These are phyloP conservation scores for Trichosporon sp. DNA, from an alignment of 1,284 basidiomycete genomes.

Conservation along the genomic window DNA sequence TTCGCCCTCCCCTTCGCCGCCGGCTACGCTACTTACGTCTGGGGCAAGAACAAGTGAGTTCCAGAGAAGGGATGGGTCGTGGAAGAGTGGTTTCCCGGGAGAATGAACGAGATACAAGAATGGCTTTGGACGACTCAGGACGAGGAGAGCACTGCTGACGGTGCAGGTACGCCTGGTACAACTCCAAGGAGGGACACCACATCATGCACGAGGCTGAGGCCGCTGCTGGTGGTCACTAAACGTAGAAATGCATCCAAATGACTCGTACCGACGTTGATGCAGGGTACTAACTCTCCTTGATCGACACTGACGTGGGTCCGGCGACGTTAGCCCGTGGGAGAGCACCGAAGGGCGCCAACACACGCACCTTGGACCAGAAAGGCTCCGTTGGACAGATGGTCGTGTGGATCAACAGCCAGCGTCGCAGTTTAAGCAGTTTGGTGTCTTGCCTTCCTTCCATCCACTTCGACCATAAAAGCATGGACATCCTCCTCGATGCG, in stretches of 20 bases:
- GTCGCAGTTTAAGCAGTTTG: neutral
- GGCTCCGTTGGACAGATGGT: neutral
- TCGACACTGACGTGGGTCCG: neutral
- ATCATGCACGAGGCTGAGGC: constrained; percentile 41
- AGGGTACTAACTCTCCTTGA: neutral
- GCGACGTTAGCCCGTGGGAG: neutral
- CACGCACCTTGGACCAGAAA: neutral
- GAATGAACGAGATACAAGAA: neutral
- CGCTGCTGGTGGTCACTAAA: constrained; percentile 38
- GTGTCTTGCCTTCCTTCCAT: neutral
- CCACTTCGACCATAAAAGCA: neutral
- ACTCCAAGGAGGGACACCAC: constrained; percentile 57
- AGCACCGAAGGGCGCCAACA: neutral
- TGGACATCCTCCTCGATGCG: constrained; percentile 11
- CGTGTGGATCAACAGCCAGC: neutral
- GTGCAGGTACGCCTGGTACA: constrained; percentile 53
- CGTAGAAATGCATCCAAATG: constrained; percentile 25
- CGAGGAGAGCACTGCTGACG: constrained; percentile 21
- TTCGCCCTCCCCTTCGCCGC: constrained; percentile 74
- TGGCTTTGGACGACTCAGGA: neutral
- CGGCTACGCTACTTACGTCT: constrained; percentile 80
- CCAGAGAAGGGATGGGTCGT: neutral
- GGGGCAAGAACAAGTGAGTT: constrained; percentile 67
- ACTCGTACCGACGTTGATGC: constrained; percentile 8
- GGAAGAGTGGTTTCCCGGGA: too few relatives aligned